Evolutionary conservation across 2,329 filamentous ascomycete species (phyloP).

Genomic region (Myriosclerotinia scirpicola): DNA sequence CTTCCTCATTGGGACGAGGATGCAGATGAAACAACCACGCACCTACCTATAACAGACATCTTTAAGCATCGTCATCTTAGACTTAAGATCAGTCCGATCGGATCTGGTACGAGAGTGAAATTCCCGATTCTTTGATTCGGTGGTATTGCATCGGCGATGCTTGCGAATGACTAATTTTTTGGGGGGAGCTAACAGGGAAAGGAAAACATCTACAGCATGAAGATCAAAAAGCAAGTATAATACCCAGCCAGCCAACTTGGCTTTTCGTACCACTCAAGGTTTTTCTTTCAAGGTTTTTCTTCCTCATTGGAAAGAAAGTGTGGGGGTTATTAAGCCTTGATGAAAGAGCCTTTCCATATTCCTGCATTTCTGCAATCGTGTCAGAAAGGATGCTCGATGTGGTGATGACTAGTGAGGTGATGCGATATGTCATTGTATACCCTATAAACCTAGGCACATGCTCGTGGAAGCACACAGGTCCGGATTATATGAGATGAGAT

Average conservation of each 20-base stretch:
- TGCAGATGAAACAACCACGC: constrained; percentile 10
- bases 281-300: no score
- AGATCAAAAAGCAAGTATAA: constrained; percentile 8
- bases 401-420: background rate
- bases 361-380: no score
- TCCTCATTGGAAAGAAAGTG: background rate
- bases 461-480: background rate
- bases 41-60: background rate
- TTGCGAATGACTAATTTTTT: background rate
- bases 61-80: background rate
- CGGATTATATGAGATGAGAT: constrained; percentile 4
- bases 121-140: background rate
- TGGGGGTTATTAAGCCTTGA: no score
- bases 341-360: no score
- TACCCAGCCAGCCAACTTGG: background rate
- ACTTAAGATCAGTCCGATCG: background rate
- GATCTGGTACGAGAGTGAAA: background rate
- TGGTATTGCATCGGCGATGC: background rate
- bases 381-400: no score
- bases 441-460: background rate
- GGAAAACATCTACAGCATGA: background rate
- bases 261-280: background rate
- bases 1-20: constrained; percentile 1
- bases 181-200: background rate
- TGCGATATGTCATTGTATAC: constrained; percentile 9